Base-by-base conservation (phyloP, 176 grass and related monocot genomes). In the Miscanthus lutarioriparius region DNA sequence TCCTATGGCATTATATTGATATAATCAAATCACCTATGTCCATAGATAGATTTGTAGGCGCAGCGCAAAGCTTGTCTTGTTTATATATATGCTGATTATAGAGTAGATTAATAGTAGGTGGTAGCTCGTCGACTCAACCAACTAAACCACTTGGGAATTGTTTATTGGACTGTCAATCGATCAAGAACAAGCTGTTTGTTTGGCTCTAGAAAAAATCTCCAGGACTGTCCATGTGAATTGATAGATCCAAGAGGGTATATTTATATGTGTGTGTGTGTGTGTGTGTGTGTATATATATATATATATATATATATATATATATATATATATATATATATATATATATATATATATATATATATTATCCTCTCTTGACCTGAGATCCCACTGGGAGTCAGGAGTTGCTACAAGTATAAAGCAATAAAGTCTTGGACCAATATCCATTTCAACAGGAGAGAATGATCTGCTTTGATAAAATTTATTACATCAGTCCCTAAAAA, bases 101-200 rank as follows among this genome's bases (percentile, higher is more conserved):
- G 38, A 85, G 8, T 62, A 64, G 63, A 41, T 59, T 70, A 35
- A 35, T 35, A 79, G 16, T n/a, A 51, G 67, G 27, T 47, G 72
- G 41, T 75, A 67, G 63, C 63, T 47, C 48, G 75, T 82, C 72
- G 22, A 36, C 62, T 76, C 47, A 20, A 67, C 61, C 72, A 82
- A 62, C 49, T 70, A 26, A 75, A 70, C 62, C 17, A 15, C 35
- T 58, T 22, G 47, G 5, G 22, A 47, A 75, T 62, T 83, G 20
- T 82, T 77, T 87, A 64, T 23, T 75, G 6, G 35, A 62, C 39
- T 64, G 10, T 54, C 9, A 6, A 62, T 70, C 70, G 72, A 51
- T 74, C 54, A 38, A 65, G 56, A 22, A 26, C 66, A 41, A 10
- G 25, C 14, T 70, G 14, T 36, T 72, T 80, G 43, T 20, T 75